A percentile compares a stretch with the other conserved stretches of the same genome.
Evolutionary conservation across 352 stramenopile genomes (phyloP).

Genomic region (Globisporangium abappressorium): DNA sequence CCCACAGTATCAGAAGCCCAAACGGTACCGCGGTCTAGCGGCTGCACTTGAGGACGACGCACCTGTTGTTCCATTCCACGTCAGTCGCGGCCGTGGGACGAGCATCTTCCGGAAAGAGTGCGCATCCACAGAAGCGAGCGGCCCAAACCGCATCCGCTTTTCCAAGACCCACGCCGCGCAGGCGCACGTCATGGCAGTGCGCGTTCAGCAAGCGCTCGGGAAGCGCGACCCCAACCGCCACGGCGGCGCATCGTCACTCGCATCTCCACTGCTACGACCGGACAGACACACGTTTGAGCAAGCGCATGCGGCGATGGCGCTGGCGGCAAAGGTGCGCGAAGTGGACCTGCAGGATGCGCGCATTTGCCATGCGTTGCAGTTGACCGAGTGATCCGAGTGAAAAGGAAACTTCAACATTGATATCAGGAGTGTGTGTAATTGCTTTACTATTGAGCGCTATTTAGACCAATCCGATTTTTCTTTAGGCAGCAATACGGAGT

Average conservation of each 20-base stretch:
- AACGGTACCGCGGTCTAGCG: constrained; percentile 40
- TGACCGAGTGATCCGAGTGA: background rate
- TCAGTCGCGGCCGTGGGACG: constrained; percentile 35
- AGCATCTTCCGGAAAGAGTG: constrained; percentile 58
- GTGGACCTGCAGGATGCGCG: background rate
- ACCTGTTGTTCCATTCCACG: constrained; percentile 23
- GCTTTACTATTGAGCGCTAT: background rate
- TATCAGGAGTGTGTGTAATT: background rate
- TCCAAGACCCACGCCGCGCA: constrained; percentile 36
- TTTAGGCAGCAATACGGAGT: too few relatives aligned
- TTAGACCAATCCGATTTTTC: too few relatives aligned
- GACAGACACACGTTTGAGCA: constrained; percentile 31
- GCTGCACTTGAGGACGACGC: constrained; percentile 27
- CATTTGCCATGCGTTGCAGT: background rate
- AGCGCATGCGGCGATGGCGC: constrained; percentile 4
- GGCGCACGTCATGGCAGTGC: constrained; percentile 37
- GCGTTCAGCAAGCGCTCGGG: constrained; percentile 40
- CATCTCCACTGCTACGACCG: constrained; percentile 31
- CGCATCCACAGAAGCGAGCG: constrained; percentile 25
- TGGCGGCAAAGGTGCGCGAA: background rate
- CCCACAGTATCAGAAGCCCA: constrained; percentile 23
- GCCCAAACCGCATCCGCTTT: constrained; percentile 38
- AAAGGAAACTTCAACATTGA: background rate
- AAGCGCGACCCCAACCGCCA: constrained; percentile 19
- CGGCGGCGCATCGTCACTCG: constrained; percentile 9